A percentile compares a stretch with the other conserved stretches of the same genome.
phyloP scores from a whole-genome alignment of 257 asterid genomes.

The Marsdenia floribunda region DNA sequence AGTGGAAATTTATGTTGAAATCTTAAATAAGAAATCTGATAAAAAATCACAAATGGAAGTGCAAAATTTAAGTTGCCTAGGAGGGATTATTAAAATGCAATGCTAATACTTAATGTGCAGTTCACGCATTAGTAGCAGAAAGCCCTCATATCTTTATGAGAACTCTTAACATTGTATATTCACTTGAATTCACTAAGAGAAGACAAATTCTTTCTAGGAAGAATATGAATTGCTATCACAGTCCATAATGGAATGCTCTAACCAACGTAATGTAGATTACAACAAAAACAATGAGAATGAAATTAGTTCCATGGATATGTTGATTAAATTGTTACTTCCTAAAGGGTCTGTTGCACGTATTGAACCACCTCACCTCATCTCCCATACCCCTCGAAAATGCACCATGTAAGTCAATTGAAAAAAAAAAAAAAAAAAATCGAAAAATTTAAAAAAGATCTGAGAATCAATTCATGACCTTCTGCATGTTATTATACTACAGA shows the following conservation, averaged over 20 bases:
- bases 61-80: not conserved
- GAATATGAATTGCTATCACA: not conserved
- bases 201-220: not conserved
- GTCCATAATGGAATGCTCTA: not conserved
- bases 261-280: not conserved
- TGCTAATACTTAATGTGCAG: not conserved
- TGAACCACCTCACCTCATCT: not conserved
- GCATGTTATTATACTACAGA: not conserved
- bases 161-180: not conserved
- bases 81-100: not conserved
- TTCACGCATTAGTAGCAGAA: not conserved
- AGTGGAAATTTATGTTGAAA: not conserved
- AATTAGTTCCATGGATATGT: not conserved
- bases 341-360: not conserved
- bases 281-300: not conserved
- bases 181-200: conserved; percentile 1
- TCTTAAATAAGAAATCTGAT: not conserved
- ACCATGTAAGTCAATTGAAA: not conserved
- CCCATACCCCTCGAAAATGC: not conserved
- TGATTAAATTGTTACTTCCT: not conserved
- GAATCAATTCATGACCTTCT: not conserved
- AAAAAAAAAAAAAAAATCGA: no score
- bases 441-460: not conserved
- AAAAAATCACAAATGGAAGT: conserved; percentile 9
- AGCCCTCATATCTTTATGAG: not conserved